Conservation (phyloP, 306 rosid genomes). For the Cucurbita ficifolia region DNA sequence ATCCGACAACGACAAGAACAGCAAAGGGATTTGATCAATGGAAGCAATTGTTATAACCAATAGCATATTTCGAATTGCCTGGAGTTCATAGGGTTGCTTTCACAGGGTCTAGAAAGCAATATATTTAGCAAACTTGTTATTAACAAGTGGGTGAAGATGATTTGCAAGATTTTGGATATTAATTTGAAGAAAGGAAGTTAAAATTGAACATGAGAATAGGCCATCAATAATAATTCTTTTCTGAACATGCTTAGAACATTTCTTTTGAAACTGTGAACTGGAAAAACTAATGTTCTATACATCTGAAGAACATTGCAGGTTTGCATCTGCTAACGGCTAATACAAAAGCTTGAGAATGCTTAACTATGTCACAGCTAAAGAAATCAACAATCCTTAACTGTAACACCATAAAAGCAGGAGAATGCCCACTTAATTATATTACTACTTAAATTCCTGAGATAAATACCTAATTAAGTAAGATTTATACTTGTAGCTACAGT, state of each 20-base stretch:
- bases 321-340: neutral
- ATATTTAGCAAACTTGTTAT: neutral
- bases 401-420: neutral
- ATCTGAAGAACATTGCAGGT: neutral
- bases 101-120: neutral
- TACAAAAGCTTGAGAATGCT: neutral
- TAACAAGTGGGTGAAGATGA: neutral
- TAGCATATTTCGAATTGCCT: neutral
- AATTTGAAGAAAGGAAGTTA: neutral
- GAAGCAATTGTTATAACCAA: neutral
- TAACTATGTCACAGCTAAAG: neutral
- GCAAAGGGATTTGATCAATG: neutral
- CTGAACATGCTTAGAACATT: neutral
- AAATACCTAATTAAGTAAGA: neutral
- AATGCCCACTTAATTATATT: neutral
- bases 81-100: neutral
- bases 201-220: neutral
- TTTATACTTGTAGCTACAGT: neutral
- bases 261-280: neutral
- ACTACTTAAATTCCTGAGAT: neutral
- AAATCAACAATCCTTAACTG: neutral
- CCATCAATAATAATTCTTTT: neutral
- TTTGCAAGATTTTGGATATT: neutral
- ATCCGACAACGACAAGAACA: neutral
- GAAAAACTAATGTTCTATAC: neutral